Conservation (phyloP, 768 basidiomycete genomes). For the Flagelloscypha sp. region DNA sequence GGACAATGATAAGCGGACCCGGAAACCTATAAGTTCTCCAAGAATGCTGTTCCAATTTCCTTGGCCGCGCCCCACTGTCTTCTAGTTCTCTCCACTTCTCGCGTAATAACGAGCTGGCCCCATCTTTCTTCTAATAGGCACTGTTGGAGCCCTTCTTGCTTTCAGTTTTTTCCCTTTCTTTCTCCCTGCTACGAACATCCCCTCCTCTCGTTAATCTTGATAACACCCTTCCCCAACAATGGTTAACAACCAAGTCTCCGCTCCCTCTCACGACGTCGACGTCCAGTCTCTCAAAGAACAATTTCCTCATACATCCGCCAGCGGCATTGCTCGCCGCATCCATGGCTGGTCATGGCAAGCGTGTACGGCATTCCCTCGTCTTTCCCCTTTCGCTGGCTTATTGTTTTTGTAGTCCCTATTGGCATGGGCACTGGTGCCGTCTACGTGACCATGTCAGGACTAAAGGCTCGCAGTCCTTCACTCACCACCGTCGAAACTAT, state of each 20-base stretch:
- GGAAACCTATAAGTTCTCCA: too few species aligned
- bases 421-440: conserved; percentile 45
- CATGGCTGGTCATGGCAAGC: conserved; percentile 47
- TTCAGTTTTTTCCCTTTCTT: too few species aligned
- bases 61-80: too few species aligned
- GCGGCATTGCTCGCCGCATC: conserved; percentile 28
- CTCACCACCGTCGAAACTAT: conserved; percentile 31
- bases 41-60: too few species aligned
- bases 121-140: too few species aligned
- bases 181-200: too few species aligned
- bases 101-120: too few species aligned
- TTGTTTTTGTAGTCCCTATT: conserved; percentile 29
- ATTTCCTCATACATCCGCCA: conserved; percentile 12
- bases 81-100: too few species aligned
- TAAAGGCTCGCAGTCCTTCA: conserved; percentile 24
- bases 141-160: too few species aligned
- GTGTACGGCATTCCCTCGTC: conserved; percentile 23
- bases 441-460: conserved; percentile 36
- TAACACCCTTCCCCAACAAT: neutral
- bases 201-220: neutral
- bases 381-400: neutral
- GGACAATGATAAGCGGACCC: too few species aligned
- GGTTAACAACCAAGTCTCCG: neutral
- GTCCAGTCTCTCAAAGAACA: neutral
- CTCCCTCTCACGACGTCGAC: neutral